Evolutionary conservation across 495 filamentous ascomycete genomes (phyloP), one percentile per base, ranked within the genome.

Genomic region (Penicillium maclennaniae): DNA sequence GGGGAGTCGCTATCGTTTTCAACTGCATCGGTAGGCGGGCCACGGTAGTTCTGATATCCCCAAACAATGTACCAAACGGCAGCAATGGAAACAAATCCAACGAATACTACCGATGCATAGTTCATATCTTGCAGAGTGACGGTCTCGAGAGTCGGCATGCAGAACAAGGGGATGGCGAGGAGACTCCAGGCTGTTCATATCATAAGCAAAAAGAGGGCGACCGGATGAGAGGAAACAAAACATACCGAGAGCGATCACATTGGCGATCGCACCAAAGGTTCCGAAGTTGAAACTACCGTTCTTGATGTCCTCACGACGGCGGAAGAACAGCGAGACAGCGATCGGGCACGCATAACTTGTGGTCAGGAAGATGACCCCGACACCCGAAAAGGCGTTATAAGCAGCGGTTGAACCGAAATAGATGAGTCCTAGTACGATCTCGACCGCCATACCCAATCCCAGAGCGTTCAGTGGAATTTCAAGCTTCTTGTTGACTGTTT

Each of bases 21-120:
- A 28, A 67, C 49, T 2, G 62, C 59, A 31, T 67, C 65, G 27
- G 62, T 63, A 27, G 63, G 63, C 3, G 66, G 66, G 14, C 66
- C 66, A 3, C 56, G 55, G 54, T 68, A 66, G 52, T 66, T 66
- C 26, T 62, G 31, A 47, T 69, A 79, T 25, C 85, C 83, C 74
- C 83, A 80, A 25, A 79, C 69, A 28, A 78, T 72, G 69, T 88
- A 87, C 82, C 83, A 87, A 8, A 76, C 65, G 17, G 73, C 67
- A 20, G 72, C 66, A 45, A 84, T 76, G 31, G 63, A 37, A n/a
- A 77, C 71, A 53, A 81, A 78, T 1, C 75, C 77, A 42, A 75
- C 70, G 62, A 85, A 84, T n/a, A 83, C 81, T 2, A 81, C 81
- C 15, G 66, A 73, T 23, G 81, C 80, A 54, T 83, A 83, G 58